Evolutionary conservation across 2,329 filamentous ascomycete species (phyloP), one percentile per base, ranked within the genome.

Genomic region (Metarhizium robertsii): DNA sequence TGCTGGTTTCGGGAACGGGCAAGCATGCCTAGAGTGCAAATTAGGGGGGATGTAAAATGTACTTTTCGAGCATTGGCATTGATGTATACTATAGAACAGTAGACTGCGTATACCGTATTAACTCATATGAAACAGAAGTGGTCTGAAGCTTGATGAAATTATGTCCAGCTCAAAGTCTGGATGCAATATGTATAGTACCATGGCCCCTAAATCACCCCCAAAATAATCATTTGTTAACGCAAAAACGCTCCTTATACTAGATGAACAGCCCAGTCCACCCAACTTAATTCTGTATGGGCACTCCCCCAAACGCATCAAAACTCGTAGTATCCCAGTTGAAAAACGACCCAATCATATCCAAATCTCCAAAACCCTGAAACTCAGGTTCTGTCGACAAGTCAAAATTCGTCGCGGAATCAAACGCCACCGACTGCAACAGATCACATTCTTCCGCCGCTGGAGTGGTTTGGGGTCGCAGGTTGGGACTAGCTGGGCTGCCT

Each of bases 1-100:
- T 97, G 65, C 73, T 97, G 52, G 87, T 96, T 10, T 85, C 83
- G 55, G 87, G 87, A 1, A 75, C 71, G 6, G 69, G 72, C 45
- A 67, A 66, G 60, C 25, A 45, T n/a, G 25, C 40, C 6, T 49
- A 29, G 18, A 20, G 8, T 42, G 18, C 25, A 47, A 34, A 8
- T 8, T 7, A 11, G 32, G 32, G 32, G 32, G 7, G 3, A 34
- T 34, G 7, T 34, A 34, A 34, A 11, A 11, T 34, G 32, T 34
- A 34, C 32, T 34, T 34, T 34, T 11, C 32, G 32, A 34, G 32
- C 32, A 34, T 34, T 34, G 32, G 32, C 10, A 34, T 34, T 34
- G 7, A 34, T 34, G 32, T 34, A 34, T 11, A 34, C 32, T 11
- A 34, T 34, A 34, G 32, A 34, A 7, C 40, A 42, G 14, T 42